Conservation (phyloP, 2,329 filamentous ascomycete species). For the Colletotrichum sp. region DNA sequence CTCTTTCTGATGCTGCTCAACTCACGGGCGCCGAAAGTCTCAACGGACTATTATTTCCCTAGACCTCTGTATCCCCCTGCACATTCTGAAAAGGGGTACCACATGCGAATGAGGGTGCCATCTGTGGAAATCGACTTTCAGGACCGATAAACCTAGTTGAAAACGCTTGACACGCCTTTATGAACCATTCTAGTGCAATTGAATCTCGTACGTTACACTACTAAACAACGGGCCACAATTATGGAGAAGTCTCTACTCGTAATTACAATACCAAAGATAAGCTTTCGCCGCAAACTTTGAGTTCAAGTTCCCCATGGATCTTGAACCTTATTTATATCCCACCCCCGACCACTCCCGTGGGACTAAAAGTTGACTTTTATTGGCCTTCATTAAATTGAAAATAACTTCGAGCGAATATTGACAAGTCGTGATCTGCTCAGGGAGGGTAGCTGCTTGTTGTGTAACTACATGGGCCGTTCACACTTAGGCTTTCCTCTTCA, state of each 20-base stretch:
- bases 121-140: neutral
- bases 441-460: neutral
- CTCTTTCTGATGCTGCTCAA: neutral
- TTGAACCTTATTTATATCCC: neutral
- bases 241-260: neutral
- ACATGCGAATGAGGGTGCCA: neutral
- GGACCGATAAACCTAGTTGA: neutral
- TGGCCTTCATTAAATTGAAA: accelerated
- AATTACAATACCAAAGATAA: neutral
- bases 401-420: neutral
- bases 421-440: neutral
- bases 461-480: neutral
- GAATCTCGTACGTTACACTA: neutral
- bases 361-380: neutral
- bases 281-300: neutral
- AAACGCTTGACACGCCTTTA: neutral
- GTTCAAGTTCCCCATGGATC: neutral
- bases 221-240: neutral
- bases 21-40: neutral
- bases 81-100: neutral
- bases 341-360: neutral
- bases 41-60: neutral
- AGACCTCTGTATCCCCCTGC: neutral
- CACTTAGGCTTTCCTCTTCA: neutral
- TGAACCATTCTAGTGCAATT: neutral